Evolutionary conservation across 2,329 filamentous ascomycete genomes (phyloP).

Genomic region (Ascochyta lentis): DNA sequence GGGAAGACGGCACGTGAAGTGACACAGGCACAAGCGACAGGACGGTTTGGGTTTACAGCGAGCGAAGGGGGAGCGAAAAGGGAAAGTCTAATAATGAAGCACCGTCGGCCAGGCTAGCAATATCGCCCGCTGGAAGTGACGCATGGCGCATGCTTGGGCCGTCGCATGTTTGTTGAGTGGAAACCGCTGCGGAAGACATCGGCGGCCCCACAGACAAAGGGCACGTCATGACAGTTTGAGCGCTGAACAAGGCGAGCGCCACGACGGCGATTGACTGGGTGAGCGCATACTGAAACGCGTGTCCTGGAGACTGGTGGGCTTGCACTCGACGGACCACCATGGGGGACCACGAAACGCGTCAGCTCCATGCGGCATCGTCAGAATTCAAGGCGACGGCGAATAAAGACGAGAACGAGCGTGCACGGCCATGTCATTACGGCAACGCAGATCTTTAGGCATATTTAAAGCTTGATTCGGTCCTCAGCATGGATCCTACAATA

Average conservation of each 20-base stretch:
- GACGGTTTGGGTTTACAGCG: conserved; percentile 9
- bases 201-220: conserved; percentile 11
- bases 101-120: conserved; percentile 15
- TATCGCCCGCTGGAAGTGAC: conserved; percentile 12
- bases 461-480: conserved; percentile 13
- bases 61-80: conserved; percentile 6
- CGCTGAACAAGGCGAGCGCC: neutral
- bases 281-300: conserved; percentile 15
- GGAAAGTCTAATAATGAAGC: conserved; percentile 17
- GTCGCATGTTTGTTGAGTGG: conserved; percentile 17
- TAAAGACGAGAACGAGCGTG: conserved; percentile 5
- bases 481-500: neutral
- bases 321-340: neutral
- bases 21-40: conserved; percentile 11
- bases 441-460: conserved; percentile 10
- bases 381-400: conserved; percentile 6
- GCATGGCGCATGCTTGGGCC: conserved; percentile 18
- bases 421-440: conserved; percentile 12
- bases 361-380: conserved; percentile 14
- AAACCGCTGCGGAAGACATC: conserved; percentile 9
- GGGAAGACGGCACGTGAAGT: neutral
- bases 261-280: conserved; percentile 8
- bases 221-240: conserved; percentile 13
- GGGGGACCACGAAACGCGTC: conserved; percentile 14
- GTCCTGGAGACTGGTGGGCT: conserved; percentile 4